Conservation (phyloP, 169 alveolate species). For the Cryptosporidium xiaoi region DNA sequence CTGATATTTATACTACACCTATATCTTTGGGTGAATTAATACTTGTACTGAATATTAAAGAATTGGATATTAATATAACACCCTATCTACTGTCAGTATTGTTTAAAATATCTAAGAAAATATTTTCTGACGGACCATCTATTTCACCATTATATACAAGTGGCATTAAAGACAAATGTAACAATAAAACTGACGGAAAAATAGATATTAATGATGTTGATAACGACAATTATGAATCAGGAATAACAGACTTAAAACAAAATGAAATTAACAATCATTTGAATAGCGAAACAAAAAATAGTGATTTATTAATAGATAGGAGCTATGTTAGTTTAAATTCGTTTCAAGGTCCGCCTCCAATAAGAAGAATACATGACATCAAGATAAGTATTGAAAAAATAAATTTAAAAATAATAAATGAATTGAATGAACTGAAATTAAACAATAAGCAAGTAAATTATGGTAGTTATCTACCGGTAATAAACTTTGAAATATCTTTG, state of each 20-base stretch:
- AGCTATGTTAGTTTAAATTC: background rate
- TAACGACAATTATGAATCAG: background rate
- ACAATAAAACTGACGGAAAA: background rate
- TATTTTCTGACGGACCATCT: constrained; percentile 54
- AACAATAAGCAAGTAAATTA: background rate
- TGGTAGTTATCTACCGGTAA: constrained; percentile 8
- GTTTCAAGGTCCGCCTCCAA: constrained; percentile 65
- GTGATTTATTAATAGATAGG: background rate
- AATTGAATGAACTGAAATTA: background rate
- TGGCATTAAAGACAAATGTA: constrained; percentile 1
- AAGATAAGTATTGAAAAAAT: constrained; percentile 4
- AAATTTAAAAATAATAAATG: constrained; percentile 9
- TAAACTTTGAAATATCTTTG: constrained; percentile 30
- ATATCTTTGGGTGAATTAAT: constrained; percentile 52
- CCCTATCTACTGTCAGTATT: constrained; percentile 14
- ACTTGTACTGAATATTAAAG: background rate
- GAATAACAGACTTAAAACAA: background rate
- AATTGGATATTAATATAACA: constrained; percentile 20
- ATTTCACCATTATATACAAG: constrained; percentile 69
- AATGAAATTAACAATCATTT: background rate
- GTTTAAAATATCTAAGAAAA: constrained; percentile 12
- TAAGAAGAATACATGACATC: constrained; percentile 36
- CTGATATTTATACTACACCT: constrained; percentile 37
- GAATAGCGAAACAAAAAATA: background rate
- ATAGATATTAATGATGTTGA: constrained; percentile 5